Evolutionary conservation across 768 basidiomycete genomes (phyloP), one percentile per base, ranked within the genome.

Genomic region (Pleurotus tuber-regium): DNA sequence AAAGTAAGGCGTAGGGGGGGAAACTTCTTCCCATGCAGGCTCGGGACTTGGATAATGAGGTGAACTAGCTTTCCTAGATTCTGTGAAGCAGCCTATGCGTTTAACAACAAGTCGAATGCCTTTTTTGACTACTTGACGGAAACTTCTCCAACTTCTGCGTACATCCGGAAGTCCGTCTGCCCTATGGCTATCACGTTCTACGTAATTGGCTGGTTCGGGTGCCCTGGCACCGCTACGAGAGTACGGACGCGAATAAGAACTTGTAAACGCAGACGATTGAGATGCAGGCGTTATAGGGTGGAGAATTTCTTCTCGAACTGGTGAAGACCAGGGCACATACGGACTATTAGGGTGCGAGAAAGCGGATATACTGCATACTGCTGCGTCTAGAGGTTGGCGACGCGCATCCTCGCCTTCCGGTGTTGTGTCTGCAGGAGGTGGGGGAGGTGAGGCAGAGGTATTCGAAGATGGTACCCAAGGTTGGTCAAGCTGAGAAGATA

Each of bases 341-440:
- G 79, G 79, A 59, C 75, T 78, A 46, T 79, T 79, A 4, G 78
- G 76, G 60, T 80, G 76, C 35, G 69, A 70, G 26, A 76, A 67
- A 21, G 71, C 64, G 5, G 74, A 69, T 28, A 72, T 63, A 57
- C 58, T 64, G 67, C 43, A n/a, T 9, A 14, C 16, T 9, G 50
- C 12, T 31, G 19, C 23, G 10, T 21, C 35, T n/a, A 14, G 21
- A 23, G 39, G 58, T 54, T 44, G 59, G 49, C 30, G 51, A 57
- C 29, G 54, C 53, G 30, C 50, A 55, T 41, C 36, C 14, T 21
- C n/a, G n/a, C n/a, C 30, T 7, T 2, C 18, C 49, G 14, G 51
- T 47, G 46, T 49, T 49, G 50, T 59, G 55, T 38, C 44, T 46
- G 26, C 53, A 28, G 25, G 31, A 54, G 51, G 51, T 31, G 46